Base-by-base conservation (phyloP, 2,329 filamentous ascomycete genomes). In the Phaeosphaeria sp. region DNA sequence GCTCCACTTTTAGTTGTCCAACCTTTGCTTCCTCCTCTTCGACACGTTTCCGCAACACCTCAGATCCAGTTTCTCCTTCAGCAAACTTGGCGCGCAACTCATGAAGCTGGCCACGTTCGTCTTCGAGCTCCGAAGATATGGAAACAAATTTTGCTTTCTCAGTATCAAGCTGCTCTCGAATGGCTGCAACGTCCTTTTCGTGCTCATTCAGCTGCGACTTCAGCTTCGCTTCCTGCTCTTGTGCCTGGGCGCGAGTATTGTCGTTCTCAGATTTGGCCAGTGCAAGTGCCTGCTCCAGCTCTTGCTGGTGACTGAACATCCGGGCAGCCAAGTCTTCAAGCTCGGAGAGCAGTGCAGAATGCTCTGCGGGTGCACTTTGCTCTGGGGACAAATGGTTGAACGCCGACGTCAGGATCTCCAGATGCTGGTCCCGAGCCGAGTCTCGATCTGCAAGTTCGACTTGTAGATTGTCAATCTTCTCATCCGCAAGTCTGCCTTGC, bases 41-140 rank as follows among this genome's bases (percentile, higher is more conserved):
- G 3, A 96, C 83, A 53, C 88, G 86, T 76, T 89, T 89, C 54
- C 91, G 88, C 53, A 97, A 79, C 25, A 87, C 88, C 75, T 93
- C 91, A 0, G 92, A 93, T 5, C 92, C 92, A 2, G 89, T 93
- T 75, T 95, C 92, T 17, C 92, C 93, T 63, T 93, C 90, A 1
- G 90, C 87, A 71, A 96, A 89, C 74, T 90, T 90, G 17, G 82
- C 81, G 55, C 91, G 87, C 21, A 96, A 80, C 25, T 85, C 81
- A 56, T 84, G 85, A 21, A 96, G 82, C 66, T 95, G 89, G 15
- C 84, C 80, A 40, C 91, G 87, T 58, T 90, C 87, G 55, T 91
- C 87, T 2, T 84, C 81, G n/a, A 89, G 77, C 65, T 87, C 85
- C 13, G 79, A 71, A 17, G 78, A 77, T 33, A 87, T 71, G 0